Evolutionary conservation across 2,329 filamentous ascomycete species (phyloP), one percentile per base, ranked within the genome.

Genomic region (Trichoderma afroharzianum): DNA sequence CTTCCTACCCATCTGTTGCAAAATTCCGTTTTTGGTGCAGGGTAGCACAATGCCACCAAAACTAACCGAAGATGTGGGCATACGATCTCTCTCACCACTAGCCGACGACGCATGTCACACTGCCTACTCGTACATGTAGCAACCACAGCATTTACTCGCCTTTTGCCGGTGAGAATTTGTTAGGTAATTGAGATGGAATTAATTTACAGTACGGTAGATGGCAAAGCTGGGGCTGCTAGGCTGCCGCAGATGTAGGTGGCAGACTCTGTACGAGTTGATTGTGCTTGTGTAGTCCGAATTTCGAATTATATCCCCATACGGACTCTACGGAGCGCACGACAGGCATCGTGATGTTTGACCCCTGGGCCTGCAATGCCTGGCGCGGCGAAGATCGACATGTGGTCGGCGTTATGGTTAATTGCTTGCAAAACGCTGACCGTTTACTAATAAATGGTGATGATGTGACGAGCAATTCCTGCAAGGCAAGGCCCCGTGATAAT

Each of bases 361-460:
- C 36, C 64, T 59, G 63, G 43, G 18, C 18, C 11, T 43, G 21
- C 24, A 36, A 24, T 30, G 28, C 61, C 32, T 53, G 63, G 39
- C 62, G 26, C 28, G 67, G 58, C 12, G 57, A 62, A 69, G 57
- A 69, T 69, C 67, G 67, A 26, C 67, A 43, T 50, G 33, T 33
- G 8, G 55, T 53, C 67, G 57, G 66, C 66, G 30, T 21, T n/a
- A 28, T 30, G 57, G 61, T 62, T 62, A 28, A 53, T 69, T 69
- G 57, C 67, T 36, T 53, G 67, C 57, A 62, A 53, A 53, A 69
- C 57, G 24, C 57, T 62, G 57, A 53, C 57, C 15, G 39, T 61
- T 36, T 69, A 57, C 61, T 18, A 36, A 36, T 18, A 36, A 36
- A 50, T 57, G 39, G 50, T 28, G 63, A 61, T 33, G 57, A 50